Evolutionary conservation across 305 asterid species (phyloP).

Genomic region (Plantago coronopus): DNA sequence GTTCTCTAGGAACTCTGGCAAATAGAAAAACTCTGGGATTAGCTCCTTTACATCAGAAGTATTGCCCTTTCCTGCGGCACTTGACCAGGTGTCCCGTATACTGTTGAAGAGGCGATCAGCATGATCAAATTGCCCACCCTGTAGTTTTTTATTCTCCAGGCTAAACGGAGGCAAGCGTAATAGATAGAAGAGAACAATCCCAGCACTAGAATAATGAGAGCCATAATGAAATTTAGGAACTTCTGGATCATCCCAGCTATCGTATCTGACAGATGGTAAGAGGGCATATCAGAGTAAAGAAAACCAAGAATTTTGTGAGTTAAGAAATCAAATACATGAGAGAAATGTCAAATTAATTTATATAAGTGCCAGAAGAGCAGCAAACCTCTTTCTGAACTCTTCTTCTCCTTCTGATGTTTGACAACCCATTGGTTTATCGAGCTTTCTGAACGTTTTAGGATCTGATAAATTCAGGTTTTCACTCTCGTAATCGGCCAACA

Average conservation of each 20-base stretch:
- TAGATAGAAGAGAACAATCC: slow-evolving; percentile 97
- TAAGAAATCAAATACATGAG: slow-evolving; percentile 10
- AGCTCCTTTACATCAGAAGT: slow-evolving; percentile 99
- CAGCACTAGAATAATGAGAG: slow-evolving; percentile 99
- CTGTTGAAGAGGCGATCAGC: slow-evolving; percentile 99
- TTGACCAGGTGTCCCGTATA: slow-evolving; percentile 85
- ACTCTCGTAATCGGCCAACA: slow-evolving; percentile 93
- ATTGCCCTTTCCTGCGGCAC: slow-evolving; percentile 99
- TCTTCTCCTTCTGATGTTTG: slow-evolving; percentile 94
- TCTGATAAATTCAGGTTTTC: slow-evolving; percentile 73
- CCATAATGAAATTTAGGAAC: slow-evolving; percentile 99
- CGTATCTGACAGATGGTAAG: slow-evolving; percentile 48
- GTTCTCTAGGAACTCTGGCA: slow-evolving; percentile 95
- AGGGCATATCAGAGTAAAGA: slow-evolving; percentile 23
- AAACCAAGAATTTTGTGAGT: slow-evolving; percentile 1
- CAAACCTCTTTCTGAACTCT: slow-evolving; percentile 93
- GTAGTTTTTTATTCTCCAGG: slow-evolving; percentile 85
- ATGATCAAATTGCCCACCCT: slow-evolving; percentile 99
- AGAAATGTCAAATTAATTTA: slow-evolving; percentile 9
- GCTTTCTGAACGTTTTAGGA: slow-evolving; percentile 85
- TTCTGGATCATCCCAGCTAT: slow-evolving; percentile 99
- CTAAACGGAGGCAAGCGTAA: slow-evolving; percentile 96
- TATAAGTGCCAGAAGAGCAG: slow-evolving; percentile 19
- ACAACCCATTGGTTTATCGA: slow-evolving; percentile 97
- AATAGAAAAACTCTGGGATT: slow-evolving; percentile 93